Conservation (phyloP, 139 green algal species). For the Pseudopediastrum boryanum region DNA sequence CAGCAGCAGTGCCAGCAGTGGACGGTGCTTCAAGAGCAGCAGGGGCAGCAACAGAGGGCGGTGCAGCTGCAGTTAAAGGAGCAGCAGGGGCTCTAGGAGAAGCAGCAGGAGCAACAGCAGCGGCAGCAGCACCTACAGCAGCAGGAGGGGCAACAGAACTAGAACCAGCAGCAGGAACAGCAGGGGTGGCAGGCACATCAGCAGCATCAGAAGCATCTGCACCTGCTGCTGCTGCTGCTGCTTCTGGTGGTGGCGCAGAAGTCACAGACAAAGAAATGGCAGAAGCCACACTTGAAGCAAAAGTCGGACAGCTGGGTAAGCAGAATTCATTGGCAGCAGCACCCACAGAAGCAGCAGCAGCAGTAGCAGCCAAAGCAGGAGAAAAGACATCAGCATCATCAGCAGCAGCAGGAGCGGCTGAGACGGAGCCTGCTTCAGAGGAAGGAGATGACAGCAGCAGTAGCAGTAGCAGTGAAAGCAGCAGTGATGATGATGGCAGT, state of each 20-base stretch:
- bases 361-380: slow-evolving; percentile 4
- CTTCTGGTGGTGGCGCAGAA: background rate
- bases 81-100: background rate
- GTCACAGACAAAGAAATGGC: too few relatives aligned
- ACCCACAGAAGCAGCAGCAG: background rate
- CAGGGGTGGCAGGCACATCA: too few relatives aligned
- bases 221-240: background rate
- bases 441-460: slow-evolving; percentile 27
- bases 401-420: slow-evolving; percentile 42
- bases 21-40: too few relatives aligned
- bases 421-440: too few relatives aligned
- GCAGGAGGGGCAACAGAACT: background rate
- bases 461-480: slow-evolving; percentile 41
- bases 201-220: slow-evolving; percentile 21
- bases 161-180: background rate
- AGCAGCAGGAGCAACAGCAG: background rate
- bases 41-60: background rate
- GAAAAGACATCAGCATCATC: background rate
- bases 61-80: background rate
- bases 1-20: too few relatives aligned
- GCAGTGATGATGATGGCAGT: slow-evolving; percentile 41
- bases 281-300: too few relatives aligned
- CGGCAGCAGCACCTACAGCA: background rate
- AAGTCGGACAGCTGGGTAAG: background rate
- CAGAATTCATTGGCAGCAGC: background rate